Conservation (phyloP, 139 green algal genomes). For the Ettlia oleoabundans region DNA sequence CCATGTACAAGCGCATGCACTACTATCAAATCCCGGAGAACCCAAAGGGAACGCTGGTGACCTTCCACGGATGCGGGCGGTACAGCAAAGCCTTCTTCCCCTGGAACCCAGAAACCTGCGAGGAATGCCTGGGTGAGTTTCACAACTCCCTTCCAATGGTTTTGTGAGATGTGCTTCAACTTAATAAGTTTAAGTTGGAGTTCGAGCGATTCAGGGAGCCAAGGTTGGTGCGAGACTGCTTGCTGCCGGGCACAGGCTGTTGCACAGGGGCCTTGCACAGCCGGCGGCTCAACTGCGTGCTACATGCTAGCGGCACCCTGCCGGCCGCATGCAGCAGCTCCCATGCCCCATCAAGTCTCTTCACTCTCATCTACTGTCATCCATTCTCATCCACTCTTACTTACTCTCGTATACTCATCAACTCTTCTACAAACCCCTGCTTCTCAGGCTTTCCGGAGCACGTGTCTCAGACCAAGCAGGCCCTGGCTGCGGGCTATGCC, state of each 20-base stretch:
- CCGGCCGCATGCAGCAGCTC: too few relatives aligned
- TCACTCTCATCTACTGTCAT: too few relatives aligned
- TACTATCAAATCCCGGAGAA: conserved; percentile 7
- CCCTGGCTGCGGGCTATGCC: background rate
- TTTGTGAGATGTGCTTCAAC: background rate
- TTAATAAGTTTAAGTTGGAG: background rate
- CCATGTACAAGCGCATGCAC: background rate
- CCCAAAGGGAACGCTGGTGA: conserved; percentile 5
- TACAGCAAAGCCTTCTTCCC: conserved; percentile 1
- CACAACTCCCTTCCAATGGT: background rate
- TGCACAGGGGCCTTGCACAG: too few relatives aligned
- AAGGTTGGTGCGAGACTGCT: too few relatives aligned
- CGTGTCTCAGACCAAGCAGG: conserved; percentile 26
- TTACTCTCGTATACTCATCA: background rate
- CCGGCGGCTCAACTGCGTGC: too few relatives aligned
- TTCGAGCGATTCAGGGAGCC: too few relatives aligned
- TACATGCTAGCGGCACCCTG: too few relatives aligned
- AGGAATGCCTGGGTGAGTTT: conserved; percentile 20
- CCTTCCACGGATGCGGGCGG: conserved; percentile 7
- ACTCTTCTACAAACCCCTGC: background rate
- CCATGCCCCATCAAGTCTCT: too few relatives aligned
- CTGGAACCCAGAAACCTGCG: background rate
- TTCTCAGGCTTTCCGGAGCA: conserved; percentile 22
- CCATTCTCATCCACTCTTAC: background rate
- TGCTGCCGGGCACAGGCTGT: too few relatives aligned